phyloP scores from a whole-genome alignment of 768 basidiomycete genomes.

The Hypholoma sublateritium region DNA sequence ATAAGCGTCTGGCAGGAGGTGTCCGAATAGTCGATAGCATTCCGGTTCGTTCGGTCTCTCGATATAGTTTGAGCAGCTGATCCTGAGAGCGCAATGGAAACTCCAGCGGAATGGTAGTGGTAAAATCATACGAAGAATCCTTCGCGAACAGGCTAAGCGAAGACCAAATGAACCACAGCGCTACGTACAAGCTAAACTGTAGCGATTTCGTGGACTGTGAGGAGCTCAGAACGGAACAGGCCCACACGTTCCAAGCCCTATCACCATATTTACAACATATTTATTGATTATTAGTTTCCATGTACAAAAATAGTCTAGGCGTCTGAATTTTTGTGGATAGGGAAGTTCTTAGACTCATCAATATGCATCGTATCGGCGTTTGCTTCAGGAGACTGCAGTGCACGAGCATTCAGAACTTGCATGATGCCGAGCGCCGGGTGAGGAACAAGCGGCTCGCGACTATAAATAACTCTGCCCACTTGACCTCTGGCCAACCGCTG shows the following conservation, averaged over 20 bases:
- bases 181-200: constrained; percentile 1
- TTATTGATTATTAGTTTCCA: too few species aligned
- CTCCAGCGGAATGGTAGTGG: constrained; percentile 55
- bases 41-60: constrained; percentile 21
- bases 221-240: too few species aligned
- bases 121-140: constrained; percentile 46
- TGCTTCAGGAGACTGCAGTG: too few species aligned
- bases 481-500: background rate
- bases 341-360: too few species aligned
- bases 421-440: too few species aligned
- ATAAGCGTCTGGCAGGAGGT: constrained; percentile 52
- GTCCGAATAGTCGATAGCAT: constrained; percentile 34
- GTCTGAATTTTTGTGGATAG: too few species aligned
- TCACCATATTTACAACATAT: too few species aligned
- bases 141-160: constrained; percentile 26
- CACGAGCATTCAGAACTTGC: too few species aligned
- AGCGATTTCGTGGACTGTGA: background rate
- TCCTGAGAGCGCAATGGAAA: background rate
- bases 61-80: background rate
- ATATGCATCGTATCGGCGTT: too few species aligned
- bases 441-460: background rate
- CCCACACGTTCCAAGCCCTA: too few species aligned
- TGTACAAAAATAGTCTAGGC: too few species aligned
- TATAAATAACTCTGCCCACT: background rate
- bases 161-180: background rate